phyloP scores from a whole-genome alignment of 1,284 basidiomycete species.

The Lignosus rhinocerotis region DNA sequence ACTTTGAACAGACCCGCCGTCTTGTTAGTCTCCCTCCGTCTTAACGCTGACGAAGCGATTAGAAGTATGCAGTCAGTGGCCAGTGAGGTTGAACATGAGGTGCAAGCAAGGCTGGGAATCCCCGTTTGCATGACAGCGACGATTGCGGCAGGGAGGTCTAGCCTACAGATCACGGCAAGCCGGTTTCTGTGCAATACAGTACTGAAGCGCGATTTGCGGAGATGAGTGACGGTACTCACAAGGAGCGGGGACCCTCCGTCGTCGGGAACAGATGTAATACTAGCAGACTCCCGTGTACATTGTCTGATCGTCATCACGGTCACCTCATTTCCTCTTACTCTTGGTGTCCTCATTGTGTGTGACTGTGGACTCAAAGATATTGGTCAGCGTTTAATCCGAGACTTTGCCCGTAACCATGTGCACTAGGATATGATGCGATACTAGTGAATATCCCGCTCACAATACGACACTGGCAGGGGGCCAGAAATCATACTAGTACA shows the following conservation, averaged over 20 bases:
- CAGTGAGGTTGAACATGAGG: neutral
- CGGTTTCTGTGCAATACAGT: constrained; percentile 51
- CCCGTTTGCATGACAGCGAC: constrained; percentile 58
- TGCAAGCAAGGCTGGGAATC: neutral
- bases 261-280: constrained; percentile 72
- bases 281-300: constrained; percentile 66
- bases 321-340: constrained; percentile 72
- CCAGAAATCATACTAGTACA: no score
- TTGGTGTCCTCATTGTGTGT: constrained; percentile 77
- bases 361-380: no score
- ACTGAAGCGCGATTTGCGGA: neutral
- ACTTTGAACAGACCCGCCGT: constrained; percentile 51
- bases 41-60: constrained; percentile 58
- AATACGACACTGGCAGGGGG: no score
- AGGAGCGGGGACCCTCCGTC: constrained; percentile 63
- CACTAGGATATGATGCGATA: no score
- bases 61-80: neutral
- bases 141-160: constrained; percentile 57
- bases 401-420: no score
- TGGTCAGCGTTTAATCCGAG: no score
- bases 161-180: constrained; percentile 58
- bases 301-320: constrained; percentile 78
- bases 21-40: constrained; percentile 50
- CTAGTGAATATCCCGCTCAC: no score
- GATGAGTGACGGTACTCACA: constrained; percentile 37